Conservation (phyloP, 768 basidiomycete genomes). For the Strobilomyces confusus region DNA sequence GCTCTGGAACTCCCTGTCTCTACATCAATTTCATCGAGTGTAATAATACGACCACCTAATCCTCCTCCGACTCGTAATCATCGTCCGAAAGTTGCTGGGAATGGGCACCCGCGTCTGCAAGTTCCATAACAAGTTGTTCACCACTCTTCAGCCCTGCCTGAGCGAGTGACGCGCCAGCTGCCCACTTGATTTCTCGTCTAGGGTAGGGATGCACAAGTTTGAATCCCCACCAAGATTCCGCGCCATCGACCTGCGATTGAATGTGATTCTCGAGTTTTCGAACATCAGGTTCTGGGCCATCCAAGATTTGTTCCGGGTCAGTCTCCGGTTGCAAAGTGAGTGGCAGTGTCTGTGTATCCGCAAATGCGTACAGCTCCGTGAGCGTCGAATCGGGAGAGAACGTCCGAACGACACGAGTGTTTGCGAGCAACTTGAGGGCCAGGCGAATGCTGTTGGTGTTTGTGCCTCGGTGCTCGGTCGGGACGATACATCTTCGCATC, state of each 20-base stretch:
- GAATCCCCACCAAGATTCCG: conserved; percentile 70
- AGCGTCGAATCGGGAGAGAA: conserved; percentile 51
- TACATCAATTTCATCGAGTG: conserved; percentile 36
- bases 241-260: conserved; percentile 21
- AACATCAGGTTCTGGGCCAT: conserved; percentile 29
- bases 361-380: conserved; percentile 67
- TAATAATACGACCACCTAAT: conserved; percentile 13
- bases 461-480: conserved; percentile 23
- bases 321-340: conserved; percentile 32
- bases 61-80: conserved; percentile 54
- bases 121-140: conserved; percentile 65
- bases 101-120: conserved; percentile 20
- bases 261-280: conserved; percentile 36
- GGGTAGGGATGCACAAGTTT: conserved; percentile 68
- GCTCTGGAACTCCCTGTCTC: too few relatives aligned
- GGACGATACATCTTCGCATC: conserved; percentile 47
- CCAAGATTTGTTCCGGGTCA: conserved; percentile 43
- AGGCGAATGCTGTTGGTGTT: conserved; percentile 37
- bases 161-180: conserved; percentile 34
- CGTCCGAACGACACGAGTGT: conserved; percentile 53
- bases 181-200: conserved; percentile 56
- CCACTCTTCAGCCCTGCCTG: conserved; percentile 49
- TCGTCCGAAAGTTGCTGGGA: conserved; percentile 41
- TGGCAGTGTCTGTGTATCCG: conserved; percentile 60
- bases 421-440: conserved; percentile 53